Evolutionary conservation across 2,329 filamentous ascomycete species (phyloP), one percentile per base, ranked within the genome.

Genomic region (Chaetomium olivaceum): DNA sequence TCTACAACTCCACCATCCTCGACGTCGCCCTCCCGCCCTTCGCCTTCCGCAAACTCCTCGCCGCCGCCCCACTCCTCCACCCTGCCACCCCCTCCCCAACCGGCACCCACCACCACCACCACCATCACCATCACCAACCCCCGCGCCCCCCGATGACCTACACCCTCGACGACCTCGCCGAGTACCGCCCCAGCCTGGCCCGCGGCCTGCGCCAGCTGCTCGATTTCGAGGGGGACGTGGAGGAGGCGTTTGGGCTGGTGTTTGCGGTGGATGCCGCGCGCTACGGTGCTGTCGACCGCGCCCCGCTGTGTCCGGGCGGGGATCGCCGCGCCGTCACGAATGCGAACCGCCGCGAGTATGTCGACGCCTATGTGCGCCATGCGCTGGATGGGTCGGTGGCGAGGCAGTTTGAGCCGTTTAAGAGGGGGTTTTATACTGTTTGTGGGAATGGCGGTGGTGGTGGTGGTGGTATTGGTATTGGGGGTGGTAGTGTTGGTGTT

Each of bases 1-100:
- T 97, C 67, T 96, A 97, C 79, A 97, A 97, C 77, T 96, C 92
- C 2, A 97, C 92, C 0, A 97, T 97, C 70, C 81, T 97, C 21
- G 93, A 97, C 74, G 86, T 97, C 58, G 91, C 92, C 1, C 83
- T 97, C 23, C 93, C 93, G 1, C 91, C 93, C 0, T 96, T 97
- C 75, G 89, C 91, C 1, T 97, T 96, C 75, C 89, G 92, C 70
- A 97, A 96, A 76, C 83, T 97, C 23, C 82, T 97, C 50, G 88
- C 91, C 3, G 87, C 91, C 9, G 90, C 89, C 1, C 91, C 92
- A n/a, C 78, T 83, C 1, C 82, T 83, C 1, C 82, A 85, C 12
- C 81, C 82, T 29, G 27, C 27, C 19, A 79, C 83, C 83, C 39
- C 39, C 5, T 19, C 39, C 16, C 16, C 39, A 2, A 7, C 81